These are phyloP conservation scores for Citrus reticulata DNA, from an alignment of 345 rosid species.

Conservation along the genomic window DNA sequence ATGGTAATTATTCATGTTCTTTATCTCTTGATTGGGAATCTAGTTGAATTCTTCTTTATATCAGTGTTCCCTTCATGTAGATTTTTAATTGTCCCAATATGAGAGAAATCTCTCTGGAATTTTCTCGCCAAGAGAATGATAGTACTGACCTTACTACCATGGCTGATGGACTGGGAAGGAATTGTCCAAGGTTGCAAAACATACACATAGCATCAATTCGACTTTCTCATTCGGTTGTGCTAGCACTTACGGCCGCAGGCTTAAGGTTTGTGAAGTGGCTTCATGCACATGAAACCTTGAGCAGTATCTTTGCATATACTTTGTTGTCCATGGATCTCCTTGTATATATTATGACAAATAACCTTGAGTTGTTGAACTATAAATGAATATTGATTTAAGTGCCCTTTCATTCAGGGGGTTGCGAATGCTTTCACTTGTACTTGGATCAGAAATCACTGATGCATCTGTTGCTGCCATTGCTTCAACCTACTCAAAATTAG, in stretches of 20 bases:
- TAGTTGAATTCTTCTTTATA: background rate
- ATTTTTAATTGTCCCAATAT: slow-evolving; percentile 79
- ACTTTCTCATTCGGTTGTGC: slow-evolving; percentile 79
- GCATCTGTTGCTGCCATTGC: slow-evolving; percentile 94
- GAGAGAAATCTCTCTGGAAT: slow-evolving; percentile 77
- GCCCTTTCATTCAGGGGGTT: slow-evolving; percentile 46
- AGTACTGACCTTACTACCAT: slow-evolving; percentile 62
- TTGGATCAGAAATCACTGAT: slow-evolving; percentile 87
- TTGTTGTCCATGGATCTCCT: background rate
- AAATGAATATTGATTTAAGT: slow-evolving; percentile 9
- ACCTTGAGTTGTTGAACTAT: background rate
- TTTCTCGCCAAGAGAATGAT: slow-evolving; percentile 78
- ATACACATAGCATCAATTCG: slow-evolving; percentile 79
- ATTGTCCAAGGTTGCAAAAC: slow-evolving; percentile 68
- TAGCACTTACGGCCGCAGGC: slow-evolving; percentile 78
- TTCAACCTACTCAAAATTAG: slow-evolving; percentile 67
- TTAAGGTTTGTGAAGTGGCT: slow-evolving; percentile 52
- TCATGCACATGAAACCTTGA: background rate
- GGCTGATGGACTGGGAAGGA: slow-evolving; percentile 75
- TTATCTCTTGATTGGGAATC: background rate
- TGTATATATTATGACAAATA: background rate
- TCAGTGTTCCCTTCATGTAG: slow-evolving; percentile 25
- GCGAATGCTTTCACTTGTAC: slow-evolving; percentile 92
- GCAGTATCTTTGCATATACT: background rate
- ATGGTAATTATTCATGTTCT: slow-evolving; percentile 43